Base-by-base conservation (phyloP, 2,329 filamentous ascomycete genomes). In the Dactylellina haptotyla region DNA sequence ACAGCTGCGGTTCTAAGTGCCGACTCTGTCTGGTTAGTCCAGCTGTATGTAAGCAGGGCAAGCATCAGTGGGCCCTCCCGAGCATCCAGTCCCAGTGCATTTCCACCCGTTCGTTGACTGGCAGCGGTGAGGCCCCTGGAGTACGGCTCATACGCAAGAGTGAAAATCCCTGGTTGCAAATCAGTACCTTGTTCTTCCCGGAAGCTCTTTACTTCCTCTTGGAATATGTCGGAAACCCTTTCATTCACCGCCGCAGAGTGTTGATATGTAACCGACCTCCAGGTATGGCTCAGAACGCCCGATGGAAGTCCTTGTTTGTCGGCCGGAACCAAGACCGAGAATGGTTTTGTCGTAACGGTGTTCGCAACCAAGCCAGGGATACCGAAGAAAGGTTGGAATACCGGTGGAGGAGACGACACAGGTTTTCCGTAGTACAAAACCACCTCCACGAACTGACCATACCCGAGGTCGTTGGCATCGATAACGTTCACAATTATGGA, bases 21-120 rank as follows among this genome's bases (percentile, higher is more conserved):
- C n/a, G 32, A 48, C 9, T 59, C 63, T 4, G 63, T 67, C 30
- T 51, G 23, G 20, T 69, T 46, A 34, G 53, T 34, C 64, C 54
- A 69, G 16, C 41, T 45, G 18, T 59, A 58, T 16, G 54, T 51
- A 14, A 69, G 14, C 34, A 69, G 18, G 4, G 43, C 46, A 4
- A 59, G 25, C 54, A 53, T 69, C 26, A 69, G n/a, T 1, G 45
- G 45, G 8, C 54, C 54, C 1, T 54, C 39, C 2, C 25, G 16
- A n/a, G 12, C 12, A 30, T 69, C 37, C 54, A 69, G 37, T 18
- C 64, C 64, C 45, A 69, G 28, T 28, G 64, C 64, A 10, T 67
- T 67, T n/a, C 64, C 46, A 14, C 54, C 54, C 6, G 34, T 46
- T 23, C 1, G 28, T 14, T 16, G 12, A 4, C 34, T 61, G 4